These are phyloP conservation scores for Hymenoscyphus occultus DNA, from an alignment of 2,329 filamentous ascomycete genomes.

Conservation along the genomic window DNA sequence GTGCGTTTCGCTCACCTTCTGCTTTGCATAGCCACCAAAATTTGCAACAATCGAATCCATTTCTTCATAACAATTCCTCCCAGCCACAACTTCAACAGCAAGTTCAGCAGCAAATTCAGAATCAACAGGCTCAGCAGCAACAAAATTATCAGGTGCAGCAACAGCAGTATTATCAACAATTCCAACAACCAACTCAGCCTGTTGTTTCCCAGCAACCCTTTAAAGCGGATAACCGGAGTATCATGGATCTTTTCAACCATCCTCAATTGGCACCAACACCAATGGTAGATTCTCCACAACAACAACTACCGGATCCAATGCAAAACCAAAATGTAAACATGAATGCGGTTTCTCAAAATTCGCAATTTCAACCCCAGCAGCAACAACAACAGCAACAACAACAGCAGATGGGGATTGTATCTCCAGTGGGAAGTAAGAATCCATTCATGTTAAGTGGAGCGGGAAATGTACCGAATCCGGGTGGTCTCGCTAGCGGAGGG, in stretches of 20 bases:
- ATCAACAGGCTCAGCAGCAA: conserved; percentile 37
- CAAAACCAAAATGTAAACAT: conserved; percentile 18
- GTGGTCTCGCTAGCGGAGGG: conserved; percentile 8
- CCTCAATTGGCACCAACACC: conserved; percentile 35
- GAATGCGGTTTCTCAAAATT: not conserved
- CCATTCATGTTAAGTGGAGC: conserved; percentile 32
- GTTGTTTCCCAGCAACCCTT: conserved; percentile 44
- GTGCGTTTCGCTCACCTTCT: conserved; percentile 31
- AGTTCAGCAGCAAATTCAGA: conserved; percentile 39
- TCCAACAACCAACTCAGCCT: conserved; percentile 35
- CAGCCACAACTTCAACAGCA: conserved; percentile 41
- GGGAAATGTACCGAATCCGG: conserved; percentile 24
- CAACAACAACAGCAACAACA: conserved; percentile 9
- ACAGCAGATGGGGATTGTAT: conserved; percentile 23
- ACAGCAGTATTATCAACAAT: conserved; percentile 39
- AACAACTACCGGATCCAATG: conserved; percentile 24
- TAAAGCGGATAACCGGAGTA: conserved; percentile 67
- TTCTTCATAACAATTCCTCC: conserved; percentile 35
- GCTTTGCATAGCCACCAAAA: conserved; percentile 24
- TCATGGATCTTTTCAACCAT: conserved; percentile 69
- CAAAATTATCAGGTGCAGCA: conserved; percentile 42
- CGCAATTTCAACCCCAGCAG: conserved; percentile 11
- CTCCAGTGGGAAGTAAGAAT: conserved; percentile 33
- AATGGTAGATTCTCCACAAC: conserved; percentile 21
- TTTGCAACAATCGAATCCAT: conserved; percentile 36